A percentile compares a stretch with the other conserved stretches of the same genome.
These are phyloP conservation scores for Aspergillus ruber DNA, from an alignment of 2,329 filamentous ascomycete genomes.

Conservation along the genomic window DNA sequence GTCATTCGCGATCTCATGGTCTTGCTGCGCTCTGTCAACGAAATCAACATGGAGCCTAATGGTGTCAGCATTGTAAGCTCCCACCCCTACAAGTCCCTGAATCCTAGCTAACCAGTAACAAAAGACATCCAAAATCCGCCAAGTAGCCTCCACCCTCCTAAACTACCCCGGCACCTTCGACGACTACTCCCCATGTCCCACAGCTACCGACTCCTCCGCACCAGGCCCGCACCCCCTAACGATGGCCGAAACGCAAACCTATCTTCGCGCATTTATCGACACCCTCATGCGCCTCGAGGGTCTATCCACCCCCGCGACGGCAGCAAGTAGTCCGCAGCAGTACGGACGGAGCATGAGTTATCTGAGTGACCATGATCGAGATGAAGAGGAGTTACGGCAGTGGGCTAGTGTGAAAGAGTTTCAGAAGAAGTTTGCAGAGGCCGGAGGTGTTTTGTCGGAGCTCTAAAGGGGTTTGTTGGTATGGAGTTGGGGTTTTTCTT, in stretches of 20 bases:
- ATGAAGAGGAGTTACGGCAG: slow-evolving; percentile 67
- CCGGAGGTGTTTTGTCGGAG: slow-evolving; percentile 45
- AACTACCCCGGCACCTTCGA: slow-evolving; percentile 49
- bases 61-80: slow-evolving; percentile 56
- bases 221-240: slow-evolving; percentile 25
- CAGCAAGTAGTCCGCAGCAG: slow-evolving; percentile 37
- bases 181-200: slow-evolving; percentile 31
- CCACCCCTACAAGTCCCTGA: not conserved
- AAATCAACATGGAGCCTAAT: slow-evolving; percentile 75
- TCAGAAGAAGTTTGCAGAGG: slow-evolving; percentile 64
- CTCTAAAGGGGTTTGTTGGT: slow-evolving; percentile 2
- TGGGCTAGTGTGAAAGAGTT: slow-evolving; percentile 78
- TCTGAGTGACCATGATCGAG: slow-evolving; percentile 48
- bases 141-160: slow-evolving; percentile 73
- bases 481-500: slow-evolving; percentile 7
- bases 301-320: slow-evolving; percentile 32
- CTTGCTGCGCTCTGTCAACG: slow-evolving; percentile 69
- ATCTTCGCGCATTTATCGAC: slow-evolving; percentile 65
- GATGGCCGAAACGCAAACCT: slow-evolving; percentile 58
- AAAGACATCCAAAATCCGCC: slow-evolving; percentile 73
- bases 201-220: slow-evolving; percentile 6
- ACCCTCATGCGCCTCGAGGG: slow-evolving; percentile 69
- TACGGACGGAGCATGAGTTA: slow-evolving; percentile 31
- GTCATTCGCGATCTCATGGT: slow-evolving; percentile 73
- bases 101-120: not conserved